Percentiles rank a stretch among this genome's conserved stretches.
phyloP scores from a whole-genome alignment of 768 basidiomycete species.

The Lepiota venenata region DNA sequence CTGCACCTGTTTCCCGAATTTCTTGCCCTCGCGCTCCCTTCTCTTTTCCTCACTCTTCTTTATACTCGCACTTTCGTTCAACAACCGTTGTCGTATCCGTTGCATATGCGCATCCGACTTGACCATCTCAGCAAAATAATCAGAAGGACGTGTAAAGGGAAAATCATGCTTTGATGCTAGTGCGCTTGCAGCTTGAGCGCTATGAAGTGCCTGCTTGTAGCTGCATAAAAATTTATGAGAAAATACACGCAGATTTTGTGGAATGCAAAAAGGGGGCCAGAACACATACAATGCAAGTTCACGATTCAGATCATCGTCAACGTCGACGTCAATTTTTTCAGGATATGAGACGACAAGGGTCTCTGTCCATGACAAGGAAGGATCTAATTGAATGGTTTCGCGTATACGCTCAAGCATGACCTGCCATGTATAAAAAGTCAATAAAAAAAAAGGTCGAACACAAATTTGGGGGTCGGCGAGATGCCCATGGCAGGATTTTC shows the following conservation, averaged over 20 bases:
- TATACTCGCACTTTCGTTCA: constrained; percentile 86
- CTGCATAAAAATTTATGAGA: too few species aligned
- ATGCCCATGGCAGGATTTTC: too few species aligned
- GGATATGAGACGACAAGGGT: constrained; percentile 74
- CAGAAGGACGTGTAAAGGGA: constrained; percentile 86
- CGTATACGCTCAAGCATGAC: constrained; percentile 79
- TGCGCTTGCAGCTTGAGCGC: constrained; percentile 69
- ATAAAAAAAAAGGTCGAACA: background rate
- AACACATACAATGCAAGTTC: constrained; percentile 89
- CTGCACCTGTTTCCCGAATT: constrained; percentile 98
- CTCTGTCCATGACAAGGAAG: constrained; percentile 81
- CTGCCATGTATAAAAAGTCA: constrained; percentile 33
- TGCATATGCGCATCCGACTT: constrained; percentile 98
- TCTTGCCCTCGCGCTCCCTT: constrained; percentile 92
- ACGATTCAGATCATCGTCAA: constrained; percentile 87
- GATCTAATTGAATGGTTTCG: constrained; percentile 70
- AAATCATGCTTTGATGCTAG: constrained; percentile 79
- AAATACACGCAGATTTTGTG: background rate
- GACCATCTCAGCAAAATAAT: constrained; percentile 99
- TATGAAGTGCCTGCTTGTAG: constrained; percentile 92
- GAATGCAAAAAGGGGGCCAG: background rate
- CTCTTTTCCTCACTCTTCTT: constrained; percentile 91
- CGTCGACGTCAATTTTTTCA: constrained; percentile 68
- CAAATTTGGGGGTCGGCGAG: too few species aligned
- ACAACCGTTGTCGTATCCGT: constrained; percentile 82